These are phyloP conservation scores for Chaetomiaceae sp. DNA, from an alignment of 2,329 filamentous ascomycete species.

Conservation along the genomic window DNA sequence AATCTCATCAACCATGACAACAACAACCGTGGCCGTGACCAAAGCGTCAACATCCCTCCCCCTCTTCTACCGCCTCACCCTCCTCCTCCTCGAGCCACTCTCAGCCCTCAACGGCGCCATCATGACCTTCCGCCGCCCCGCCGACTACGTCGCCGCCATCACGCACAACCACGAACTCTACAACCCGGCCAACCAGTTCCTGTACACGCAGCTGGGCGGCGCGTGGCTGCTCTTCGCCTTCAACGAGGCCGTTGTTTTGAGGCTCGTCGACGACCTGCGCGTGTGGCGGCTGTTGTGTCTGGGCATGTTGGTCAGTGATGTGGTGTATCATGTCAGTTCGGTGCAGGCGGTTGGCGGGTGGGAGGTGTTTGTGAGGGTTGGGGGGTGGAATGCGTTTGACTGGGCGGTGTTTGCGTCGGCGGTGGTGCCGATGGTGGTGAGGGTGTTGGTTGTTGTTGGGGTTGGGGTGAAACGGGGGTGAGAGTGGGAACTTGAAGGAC, in stretches of 20 bases:
- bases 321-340: constrained; percentile 28
- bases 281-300: constrained; percentile 35
- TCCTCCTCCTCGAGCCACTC: constrained; percentile 35
- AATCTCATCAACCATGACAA: too few relatives aligned
- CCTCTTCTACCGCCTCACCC: constrained; percentile 30
- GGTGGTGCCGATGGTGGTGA: constrained; percentile 28
- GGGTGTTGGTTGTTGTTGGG: constrained; percentile 31
- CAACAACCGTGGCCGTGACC: too few relatives aligned
- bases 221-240: constrained; percentile 37
- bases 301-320: constrained; percentile 37
- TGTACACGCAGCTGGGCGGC: constrained; percentile 32
- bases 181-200: constrained; percentile 25
- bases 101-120: constrained; percentile 31
- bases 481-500: background rate
- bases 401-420: constrained; percentile 28
- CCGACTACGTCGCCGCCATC: constrained; percentile 30
- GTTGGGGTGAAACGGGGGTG: constrained; percentile 22
- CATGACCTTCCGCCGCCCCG: constrained; percentile 30
- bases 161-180: constrained; percentile 26
- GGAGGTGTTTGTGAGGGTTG: constrained; percentile 24
- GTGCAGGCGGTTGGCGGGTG: constrained; percentile 36
- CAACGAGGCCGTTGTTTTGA: constrained; percentile 35
- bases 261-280: constrained; percentile 30
- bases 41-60: constrained; percentile 30
- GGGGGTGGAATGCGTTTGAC: constrained; percentile 31